Base-by-base conservation (phyloP, 2,329 filamentous ascomycete genomes). In the Phoma sp. region DNA sequence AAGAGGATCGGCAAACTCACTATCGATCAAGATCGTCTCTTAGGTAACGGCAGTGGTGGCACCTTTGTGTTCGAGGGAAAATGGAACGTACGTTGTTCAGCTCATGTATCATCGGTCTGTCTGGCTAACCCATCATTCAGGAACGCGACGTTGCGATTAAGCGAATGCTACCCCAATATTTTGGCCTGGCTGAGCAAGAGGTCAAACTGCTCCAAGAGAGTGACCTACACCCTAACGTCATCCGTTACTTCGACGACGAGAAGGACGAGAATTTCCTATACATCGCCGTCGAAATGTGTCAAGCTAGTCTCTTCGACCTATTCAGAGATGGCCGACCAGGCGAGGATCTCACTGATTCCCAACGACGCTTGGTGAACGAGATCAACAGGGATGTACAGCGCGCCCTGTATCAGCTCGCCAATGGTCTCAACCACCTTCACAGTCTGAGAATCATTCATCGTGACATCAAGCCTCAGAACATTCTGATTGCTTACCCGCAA, bases 381-480 rank as follows among this genome's bases (percentile, higher is more conserved):
- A 89, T 89, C 59, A 88, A 89, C 63, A 80, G 85, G 61, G 91
- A 98, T 67, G 80, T 96, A 45, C 90, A 90, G 0, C 86, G 88
- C 60, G 87, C 96, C 2, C 78, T 99, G 33, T 89, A 92, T 55
- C 95, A 99, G 73, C 92, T 99, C 57, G 91, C 93, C 2, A 89
- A 90, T 51, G 95, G 95, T 32, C 85, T 99, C 27, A 88, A 88
- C 54, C 93, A 98, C 74, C 81, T 99, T 9, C 95, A 99, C 76
- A 89, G 88, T 17, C 83, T 98, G 38, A 90, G 95, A 57, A 97
- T 99, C 69, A 96, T 99, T 3, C 95, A 99, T 74, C 90, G 95
- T 48, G 95, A 99, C 71, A 85, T 99, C 68, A 99, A 99, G 74
- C 95, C 95, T 0, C 95, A 99, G 69, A 99, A 99, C 66, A 98